Evolutionary conservation across 768 basidiomycete species (phyloP).

Genomic region (Auricularia sp.): DNA sequence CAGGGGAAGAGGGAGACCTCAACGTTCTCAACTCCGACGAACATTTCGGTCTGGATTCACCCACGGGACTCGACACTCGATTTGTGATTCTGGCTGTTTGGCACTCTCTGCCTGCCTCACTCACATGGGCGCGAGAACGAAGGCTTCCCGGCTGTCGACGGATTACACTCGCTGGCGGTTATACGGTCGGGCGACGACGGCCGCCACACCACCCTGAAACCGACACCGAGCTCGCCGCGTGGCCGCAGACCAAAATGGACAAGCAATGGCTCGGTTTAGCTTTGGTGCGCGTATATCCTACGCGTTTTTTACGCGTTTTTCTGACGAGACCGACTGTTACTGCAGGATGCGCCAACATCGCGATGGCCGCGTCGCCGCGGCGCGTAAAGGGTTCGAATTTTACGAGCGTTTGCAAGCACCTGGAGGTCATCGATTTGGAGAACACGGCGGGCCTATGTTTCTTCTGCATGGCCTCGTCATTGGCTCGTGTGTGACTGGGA

Average conservation of each 20-base stretch:
- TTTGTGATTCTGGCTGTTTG: too few relatives aligned
- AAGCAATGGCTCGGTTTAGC: conserved; percentile 85
- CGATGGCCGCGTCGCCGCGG: conserved; percentile 67
- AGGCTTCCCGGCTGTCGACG: conserved; percentile 51
- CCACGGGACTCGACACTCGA: too few relatives aligned
- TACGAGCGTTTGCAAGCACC: conserved; percentile 81
- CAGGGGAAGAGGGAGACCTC: too few relatives aligned
- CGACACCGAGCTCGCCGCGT: conserved; percentile 46
- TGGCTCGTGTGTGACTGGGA: conserved; percentile 82
- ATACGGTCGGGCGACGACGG: conserved; percentile 68
- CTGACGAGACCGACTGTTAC: too few relatives aligned
- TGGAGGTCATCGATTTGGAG: conserved; percentile 91
- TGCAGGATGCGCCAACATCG: conserved; percentile 55
- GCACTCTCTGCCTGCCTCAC: too few relatives aligned
- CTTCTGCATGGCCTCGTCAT: conserved; percentile 84
- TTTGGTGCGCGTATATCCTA: conserved; percentile 35
- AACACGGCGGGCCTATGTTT: conserved; percentile 91
- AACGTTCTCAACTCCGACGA: too few relatives aligned
- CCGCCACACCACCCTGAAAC: conserved; percentile 61
- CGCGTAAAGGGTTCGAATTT: conserved; percentile 78
- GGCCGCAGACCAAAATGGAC: conserved; percentile 74
- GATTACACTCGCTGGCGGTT: conserved; percentile 73
- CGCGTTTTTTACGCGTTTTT: not conserved
- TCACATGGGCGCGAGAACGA: conserved; percentile 21
- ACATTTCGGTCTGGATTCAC: too few relatives aligned